Evolutionary conservation across 2,329 filamentous ascomycete species (phyloP), one percentile per base, ranked within the genome.

Genomic region (Lachnellula subtilissima): DNA sequence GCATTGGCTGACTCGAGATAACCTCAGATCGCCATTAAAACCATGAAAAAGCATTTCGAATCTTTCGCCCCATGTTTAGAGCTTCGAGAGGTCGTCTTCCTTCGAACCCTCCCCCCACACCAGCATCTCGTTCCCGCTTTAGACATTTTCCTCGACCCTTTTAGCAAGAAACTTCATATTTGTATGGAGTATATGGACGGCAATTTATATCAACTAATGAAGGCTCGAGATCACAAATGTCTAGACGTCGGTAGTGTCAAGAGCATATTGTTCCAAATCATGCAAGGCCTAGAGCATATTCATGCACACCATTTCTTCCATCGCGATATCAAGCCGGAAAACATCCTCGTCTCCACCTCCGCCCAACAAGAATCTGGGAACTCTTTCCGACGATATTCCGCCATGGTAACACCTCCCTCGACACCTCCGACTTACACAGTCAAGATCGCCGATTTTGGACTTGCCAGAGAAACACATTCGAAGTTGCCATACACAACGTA

Each of bases 111-210:
- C 15, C 94, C 94, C 2, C 78, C 83, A 46, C 94, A 99, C 70
- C 84, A 86, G 65, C 94, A 99, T 72, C 82, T 99, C 36, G 94
- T 99, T n/a, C 94, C 94, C 37, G 93, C 94, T 5, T 82, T 97
- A 63, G 94, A 99, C 75, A 99, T 99, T 69, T 99, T 99, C 75
- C 84, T 99, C 67, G 94, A 99, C 69, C 94, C 94, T 0, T 89
- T 91, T 72, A 96, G 83, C 75, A 95, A 92, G 76, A 96, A 97
- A 75, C 85, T 99, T 46, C 94, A 99, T 74, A 99, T 99, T 64
- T 87, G 84, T 69, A 99, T 99, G 94, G 94, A 99, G 76, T 97
- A 96, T 74, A 99, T 99, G 94, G 94, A 99, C 72, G 94, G 94
- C 50, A 99, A 99, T 73, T 81, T 99, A 1, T 99, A 99, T 73